phyloP scores from a whole-genome alignment of 495 filamentous ascomycete genomes.

The Ramalina peruviana region DNA sequence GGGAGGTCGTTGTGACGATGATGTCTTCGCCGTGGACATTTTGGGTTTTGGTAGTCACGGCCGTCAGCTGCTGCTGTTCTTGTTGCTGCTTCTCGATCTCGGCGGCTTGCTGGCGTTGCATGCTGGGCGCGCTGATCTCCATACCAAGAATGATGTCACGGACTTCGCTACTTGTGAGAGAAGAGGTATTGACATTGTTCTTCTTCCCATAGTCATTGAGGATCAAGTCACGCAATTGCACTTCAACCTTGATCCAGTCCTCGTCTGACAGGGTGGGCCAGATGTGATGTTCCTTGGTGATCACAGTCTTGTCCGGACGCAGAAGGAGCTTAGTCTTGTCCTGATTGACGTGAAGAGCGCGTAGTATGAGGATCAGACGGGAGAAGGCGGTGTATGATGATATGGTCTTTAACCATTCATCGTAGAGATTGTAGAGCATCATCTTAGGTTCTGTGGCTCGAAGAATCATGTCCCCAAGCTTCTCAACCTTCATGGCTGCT shows the following conservation, averaged over 20 bases:
- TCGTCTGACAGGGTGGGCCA: conserved; percentile 93
- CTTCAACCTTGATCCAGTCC: conserved; percentile 98
- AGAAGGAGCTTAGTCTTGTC: conserved; percentile 97
- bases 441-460: conserved; percentile 97
- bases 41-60: conserved; percentile 95
- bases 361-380: conserved; percentile 83
- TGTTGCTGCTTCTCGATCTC: conserved; percentile 99
- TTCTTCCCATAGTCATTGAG: conserved; percentile 99
- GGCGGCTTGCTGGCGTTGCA: conserved; percentile 97
- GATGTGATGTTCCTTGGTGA: conserved; percentile 98
- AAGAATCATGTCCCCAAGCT: conserved; percentile 97
- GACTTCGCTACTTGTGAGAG: conserved; percentile 90
- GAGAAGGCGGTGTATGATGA: conserved; percentile 99
- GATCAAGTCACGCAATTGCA: conserved; percentile 87
- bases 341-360: conserved; percentile 91
- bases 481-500: conserved; percentile 99
- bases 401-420: conserved; percentile 97
- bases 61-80: conserved; percentile 90
- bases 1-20: conserved; percentile 92
- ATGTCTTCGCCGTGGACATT: conserved; percentile 97
- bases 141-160: conserved; percentile 98
- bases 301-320: conserved; percentile 95
- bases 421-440: conserved; percentile 98
- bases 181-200: conserved; percentile 97
- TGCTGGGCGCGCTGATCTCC: conserved; percentile 95